A percentile compares a stretch with the other conserved stretches of the same genome.
Evolutionary conservation across 2,329 filamentous ascomycete species (phyloP).

Genomic region (Fusarium neocosmosporiellum): DNA sequence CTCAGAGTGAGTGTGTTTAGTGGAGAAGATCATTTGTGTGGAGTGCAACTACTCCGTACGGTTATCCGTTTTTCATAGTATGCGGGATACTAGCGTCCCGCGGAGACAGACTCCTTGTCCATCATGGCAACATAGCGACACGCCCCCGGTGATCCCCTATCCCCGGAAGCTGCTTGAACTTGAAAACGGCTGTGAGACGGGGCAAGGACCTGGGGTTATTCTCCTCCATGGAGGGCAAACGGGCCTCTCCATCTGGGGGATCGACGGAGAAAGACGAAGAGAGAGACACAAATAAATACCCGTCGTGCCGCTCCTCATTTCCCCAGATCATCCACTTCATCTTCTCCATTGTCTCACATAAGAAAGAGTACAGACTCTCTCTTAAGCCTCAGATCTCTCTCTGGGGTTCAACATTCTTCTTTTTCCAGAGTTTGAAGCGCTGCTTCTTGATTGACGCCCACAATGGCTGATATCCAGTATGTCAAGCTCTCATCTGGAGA

Average conservation of each 20-base stretch:
- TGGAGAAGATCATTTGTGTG: neutral
- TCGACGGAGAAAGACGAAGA: neutral
- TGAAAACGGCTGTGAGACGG: conserved; percentile 1
- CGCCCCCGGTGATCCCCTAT: neutral
- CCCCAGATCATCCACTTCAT: conserved; percentile 5
- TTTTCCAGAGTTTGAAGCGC: neutral
- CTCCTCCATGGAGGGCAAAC: neutral
- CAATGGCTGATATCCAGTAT: conserved; percentile 40
- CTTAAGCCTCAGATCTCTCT: neutral
- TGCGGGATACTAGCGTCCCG: neutral
- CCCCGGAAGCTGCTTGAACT: neutral
- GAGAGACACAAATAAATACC: conserved; percentile 23
- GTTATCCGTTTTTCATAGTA: neutral
- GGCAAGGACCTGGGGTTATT: neutral
- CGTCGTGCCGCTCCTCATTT: conserved; percentile 10
- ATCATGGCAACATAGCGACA: neutral
- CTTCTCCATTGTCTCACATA: conserved; percentile 10
- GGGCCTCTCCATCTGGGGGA: conserved; percentile 1
- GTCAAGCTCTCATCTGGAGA: neutral
- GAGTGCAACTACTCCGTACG: neutral
- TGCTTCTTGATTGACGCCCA: conserved; percentile 24
- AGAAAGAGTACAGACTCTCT: conserved; percentile 17
- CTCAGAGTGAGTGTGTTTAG: neutral
- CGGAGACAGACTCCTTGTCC: neutral
- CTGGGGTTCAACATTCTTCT: neutral